Conservation (phyloP, 2,329 filamentous ascomycete species). For the Fusarium sp. region DNA sequence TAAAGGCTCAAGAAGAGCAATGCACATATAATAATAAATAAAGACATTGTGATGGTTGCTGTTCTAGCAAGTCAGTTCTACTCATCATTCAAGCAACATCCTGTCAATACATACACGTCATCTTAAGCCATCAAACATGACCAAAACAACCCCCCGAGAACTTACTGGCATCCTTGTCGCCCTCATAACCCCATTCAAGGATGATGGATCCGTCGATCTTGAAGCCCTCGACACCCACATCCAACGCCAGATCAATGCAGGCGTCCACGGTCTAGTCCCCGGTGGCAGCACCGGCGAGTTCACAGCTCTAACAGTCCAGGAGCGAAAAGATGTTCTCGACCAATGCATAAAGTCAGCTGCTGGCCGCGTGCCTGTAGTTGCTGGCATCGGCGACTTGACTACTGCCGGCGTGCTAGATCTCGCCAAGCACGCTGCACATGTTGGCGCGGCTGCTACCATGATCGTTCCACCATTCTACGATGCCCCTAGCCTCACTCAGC, state of each 20-base stretch:
- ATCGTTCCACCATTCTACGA: constrained; percentile 63
- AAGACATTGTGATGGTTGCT: background rate
- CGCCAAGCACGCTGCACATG: constrained; percentile 50
- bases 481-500: constrained; percentile 51
- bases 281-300: constrained; percentile 62
- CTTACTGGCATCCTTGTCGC: constrained; percentile 60
- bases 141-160: constrained; percentile 39
- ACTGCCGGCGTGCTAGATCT: constrained; percentile 49
- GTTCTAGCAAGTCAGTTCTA: background rate
- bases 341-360: constrained; percentile 50
- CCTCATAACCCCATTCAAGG: constrained; percentile 60
- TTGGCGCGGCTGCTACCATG: constrained; percentile 56
- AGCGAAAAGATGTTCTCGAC: constrained; percentile 59
- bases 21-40: constrained; percentile 27
- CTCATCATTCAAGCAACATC: background rate
- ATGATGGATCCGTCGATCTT: constrained; percentile 55
- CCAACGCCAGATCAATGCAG: constrained; percentile 56
- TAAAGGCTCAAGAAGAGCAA: background rate
- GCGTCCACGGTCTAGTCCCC: constrained; percentile 62
- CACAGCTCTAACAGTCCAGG: constrained; percentile 55
- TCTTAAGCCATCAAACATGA: background rate
- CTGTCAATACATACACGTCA: background rate
- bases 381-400: constrained; percentile 57
- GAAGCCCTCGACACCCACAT: constrained; percentile 53
- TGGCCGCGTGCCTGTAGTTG: constrained; percentile 56